These are phyloP conservation scores for Brassica rapa DNA, from an alignment of 345 rosid species.

Conservation along the genomic window DNA sequence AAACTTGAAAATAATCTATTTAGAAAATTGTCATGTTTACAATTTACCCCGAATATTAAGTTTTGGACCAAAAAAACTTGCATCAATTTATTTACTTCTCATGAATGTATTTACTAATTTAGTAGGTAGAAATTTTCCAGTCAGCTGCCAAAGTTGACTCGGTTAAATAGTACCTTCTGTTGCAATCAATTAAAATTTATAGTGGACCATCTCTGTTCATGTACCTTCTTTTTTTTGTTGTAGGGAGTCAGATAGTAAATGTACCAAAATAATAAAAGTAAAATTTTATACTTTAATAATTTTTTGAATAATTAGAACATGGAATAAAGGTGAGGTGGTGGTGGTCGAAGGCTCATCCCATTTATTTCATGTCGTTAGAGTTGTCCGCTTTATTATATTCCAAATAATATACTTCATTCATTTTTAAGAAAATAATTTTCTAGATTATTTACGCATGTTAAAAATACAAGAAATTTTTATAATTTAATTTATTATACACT, in stretches of 20 bases:
- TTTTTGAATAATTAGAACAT: constrained; percentile 2
- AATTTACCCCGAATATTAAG: background rate
- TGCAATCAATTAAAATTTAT: constrained; percentile 10
- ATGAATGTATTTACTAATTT: background rate
- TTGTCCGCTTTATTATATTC: constrained; percentile 6
- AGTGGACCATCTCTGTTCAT: constrained; percentile 13
- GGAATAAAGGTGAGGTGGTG: background rate
- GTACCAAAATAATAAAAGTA: background rate
- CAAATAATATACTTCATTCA: background rate
- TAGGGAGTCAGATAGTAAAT: constrained; percentile 14
- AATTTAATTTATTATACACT: too few species aligned
- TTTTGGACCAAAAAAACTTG: background rate
- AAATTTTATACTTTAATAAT: background rate
- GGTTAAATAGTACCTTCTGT: constrained; percentile 24
- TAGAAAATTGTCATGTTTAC: too few species aligned
- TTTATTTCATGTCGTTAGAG: constrained; percentile 22
- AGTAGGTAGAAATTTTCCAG: background rate
- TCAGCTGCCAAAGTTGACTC: constrained; percentile 34
- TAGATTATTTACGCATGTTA: too few species aligned
- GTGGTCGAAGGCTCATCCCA: constrained; percentile 36
- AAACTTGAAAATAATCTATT: too few species aligned
- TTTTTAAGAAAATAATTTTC: too few species aligned
- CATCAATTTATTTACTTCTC: background rate
- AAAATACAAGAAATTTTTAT: too few species aligned
- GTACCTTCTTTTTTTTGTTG: background rate